A percentile compares a stretch with the other conserved stretches of the same genome.
phyloP scores from a whole-genome alignment of 2,329 filamentous ascomycete species.

The Fusarium sp. region DNA sequence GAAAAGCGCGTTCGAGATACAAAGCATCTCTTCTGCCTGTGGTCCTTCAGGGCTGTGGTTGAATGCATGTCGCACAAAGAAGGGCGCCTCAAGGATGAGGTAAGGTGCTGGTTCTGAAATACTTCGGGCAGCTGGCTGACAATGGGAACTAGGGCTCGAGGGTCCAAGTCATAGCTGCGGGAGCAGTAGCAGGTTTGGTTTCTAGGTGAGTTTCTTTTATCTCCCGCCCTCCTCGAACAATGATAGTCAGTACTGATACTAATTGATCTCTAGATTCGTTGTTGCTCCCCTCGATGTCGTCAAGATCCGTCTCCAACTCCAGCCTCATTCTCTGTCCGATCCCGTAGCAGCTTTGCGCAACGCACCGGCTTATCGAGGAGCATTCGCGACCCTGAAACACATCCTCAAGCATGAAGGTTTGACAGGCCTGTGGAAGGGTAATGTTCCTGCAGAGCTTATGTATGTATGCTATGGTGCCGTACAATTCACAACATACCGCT shows the following conservation, averaged over 20 bases:
- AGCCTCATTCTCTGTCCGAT: constrained; percentile 84
- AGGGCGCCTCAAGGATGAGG: constrained; percentile 68
- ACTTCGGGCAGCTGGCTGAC: constrained; percentile 10
- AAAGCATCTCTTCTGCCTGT: constrained; percentile 18
- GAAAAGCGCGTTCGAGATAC: constrained; percentile 27
- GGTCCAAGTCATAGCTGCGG: constrained; percentile 66
- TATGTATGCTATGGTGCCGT: constrained; percentile 91
- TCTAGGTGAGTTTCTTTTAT: constrained; percentile 71
- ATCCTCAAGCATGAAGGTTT: constrained; percentile 86
- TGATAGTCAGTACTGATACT: constrained; percentile 23
- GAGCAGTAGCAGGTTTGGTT: constrained; percentile 80
- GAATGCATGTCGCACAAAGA: constrained; percentile 52
- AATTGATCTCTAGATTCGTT: constrained; percentile 72
- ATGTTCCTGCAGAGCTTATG: constrained; percentile 92
- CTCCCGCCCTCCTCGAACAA: neutral
- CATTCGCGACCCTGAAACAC: constrained; percentile 76
- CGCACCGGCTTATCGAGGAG: constrained; percentile 75
- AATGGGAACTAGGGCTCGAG: constrained; percentile 59
- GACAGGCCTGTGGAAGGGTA: constrained; percentile 94
- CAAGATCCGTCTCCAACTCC: constrained; percentile 96
- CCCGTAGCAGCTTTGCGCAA: constrained; percentile 69
- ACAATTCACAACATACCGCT: constrained; percentile 91
- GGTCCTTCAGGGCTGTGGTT: constrained; percentile 35
- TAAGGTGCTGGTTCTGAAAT: constrained; percentile 42
- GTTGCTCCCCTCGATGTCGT: constrained; percentile 96